A percentile compares a stretch with the other conserved stretches of the same genome.
Evolutionary conservation across 805 yeast genomes (phyloP).

Genomic region (Lachancea fermentati): DNA sequence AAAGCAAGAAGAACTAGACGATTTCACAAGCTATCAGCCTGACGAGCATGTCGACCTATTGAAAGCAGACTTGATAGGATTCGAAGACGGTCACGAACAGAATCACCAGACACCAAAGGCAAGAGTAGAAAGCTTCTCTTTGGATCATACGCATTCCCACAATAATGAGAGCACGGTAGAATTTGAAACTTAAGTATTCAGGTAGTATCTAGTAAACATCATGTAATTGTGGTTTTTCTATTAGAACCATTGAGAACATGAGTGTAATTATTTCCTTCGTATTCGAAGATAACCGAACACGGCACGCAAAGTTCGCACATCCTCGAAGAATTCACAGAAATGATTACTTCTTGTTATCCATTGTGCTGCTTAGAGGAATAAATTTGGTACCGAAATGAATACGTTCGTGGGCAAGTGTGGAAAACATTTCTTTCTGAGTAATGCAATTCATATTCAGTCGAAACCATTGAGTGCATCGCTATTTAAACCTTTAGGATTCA

Average conservation of each 20-base stretch:
- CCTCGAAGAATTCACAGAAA: too few species aligned
- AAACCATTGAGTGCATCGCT: slow-evolving; percentile 12
- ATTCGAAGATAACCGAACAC: too few species aligned
- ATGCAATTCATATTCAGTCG: slow-evolving; percentile 14
- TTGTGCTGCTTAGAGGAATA: too few species aligned
- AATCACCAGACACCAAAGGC: slow-evolving; percentile 13
- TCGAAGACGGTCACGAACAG: slow-evolving; percentile 17
- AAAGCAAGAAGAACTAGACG: slow-evolving; percentile 29
- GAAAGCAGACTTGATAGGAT: slow-evolving; percentile 26
- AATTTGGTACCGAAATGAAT: not conserved
- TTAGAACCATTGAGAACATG: too few species aligned
- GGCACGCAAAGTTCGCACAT: too few species aligned
- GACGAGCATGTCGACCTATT: slow-evolving; percentile 27
- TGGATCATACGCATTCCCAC: slow-evolving; percentile 9
- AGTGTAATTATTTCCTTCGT: too few species aligned
- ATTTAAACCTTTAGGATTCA: not conserved
- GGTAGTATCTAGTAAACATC: too few species aligned
- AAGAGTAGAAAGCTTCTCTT: slow-evolving; percentile 11
- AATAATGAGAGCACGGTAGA: slow-evolving; percentile 25
- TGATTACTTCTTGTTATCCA: too few species aligned
- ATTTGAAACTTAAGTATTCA: slow-evolving; percentile 23
- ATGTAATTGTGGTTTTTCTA: too few species aligned
- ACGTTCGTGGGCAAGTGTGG: slow-evolving; percentile 8
- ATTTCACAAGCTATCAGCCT: slow-evolving; percentile 25
- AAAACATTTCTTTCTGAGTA: slow-evolving; percentile 18